A percentile compares a stretch with the other conserved stretches of the same genome.
Conservation (phyloP, 208 protist genomes). For the Herpetomonas tarakana region DNA sequence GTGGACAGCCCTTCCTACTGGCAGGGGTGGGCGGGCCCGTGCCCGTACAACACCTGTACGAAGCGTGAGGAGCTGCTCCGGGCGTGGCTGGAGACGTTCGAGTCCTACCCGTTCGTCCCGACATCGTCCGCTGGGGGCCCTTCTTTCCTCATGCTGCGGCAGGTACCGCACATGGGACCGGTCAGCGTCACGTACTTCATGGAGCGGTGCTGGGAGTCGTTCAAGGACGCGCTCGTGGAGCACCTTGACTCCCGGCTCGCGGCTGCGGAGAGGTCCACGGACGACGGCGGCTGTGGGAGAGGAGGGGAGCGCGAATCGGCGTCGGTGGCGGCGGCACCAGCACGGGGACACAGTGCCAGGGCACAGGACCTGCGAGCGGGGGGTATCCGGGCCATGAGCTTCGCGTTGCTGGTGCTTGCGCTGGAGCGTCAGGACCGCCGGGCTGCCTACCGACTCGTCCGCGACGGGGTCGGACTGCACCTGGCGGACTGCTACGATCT, state of each 20-base stretch:
- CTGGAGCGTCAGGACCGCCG: constrained; percentile 65
- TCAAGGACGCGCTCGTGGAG: constrained; percentile 41
- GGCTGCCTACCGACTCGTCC: constrained; percentile 41
- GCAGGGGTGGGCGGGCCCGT: constrained; percentile 30
- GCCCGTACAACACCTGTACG: constrained; percentile 30
- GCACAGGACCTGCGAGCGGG: too few relatives aligned
- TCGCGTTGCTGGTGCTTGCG: constrained; percentile 63
- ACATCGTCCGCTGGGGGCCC: not conserved
- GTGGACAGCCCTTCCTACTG: constrained; percentile 9
- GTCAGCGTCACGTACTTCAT: constrained; percentile 30
- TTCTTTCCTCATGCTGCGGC: constrained; percentile 18
- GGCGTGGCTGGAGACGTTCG: constrained; percentile 45
- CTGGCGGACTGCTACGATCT: constrained; percentile 67
- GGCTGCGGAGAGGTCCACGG: not conserved
- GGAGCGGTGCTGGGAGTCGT: constrained; percentile 39
- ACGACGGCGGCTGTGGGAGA: not conserved
- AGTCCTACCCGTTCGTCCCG: constrained; percentile 38
- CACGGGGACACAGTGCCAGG: too few relatives aligned
- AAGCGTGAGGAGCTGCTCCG: constrained; percentile 26
- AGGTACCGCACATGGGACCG: constrained; percentile 28
- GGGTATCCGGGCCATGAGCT: constrained; percentile 60
- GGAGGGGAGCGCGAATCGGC: too few relatives aligned
- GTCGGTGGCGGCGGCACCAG: too few relatives aligned
- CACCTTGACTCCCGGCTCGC: constrained; percentile 35
- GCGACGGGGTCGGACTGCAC: constrained; percentile 17